Base-by-base conservation (phyloP, 129 eudicot species). In the Arctium minus region DNA sequence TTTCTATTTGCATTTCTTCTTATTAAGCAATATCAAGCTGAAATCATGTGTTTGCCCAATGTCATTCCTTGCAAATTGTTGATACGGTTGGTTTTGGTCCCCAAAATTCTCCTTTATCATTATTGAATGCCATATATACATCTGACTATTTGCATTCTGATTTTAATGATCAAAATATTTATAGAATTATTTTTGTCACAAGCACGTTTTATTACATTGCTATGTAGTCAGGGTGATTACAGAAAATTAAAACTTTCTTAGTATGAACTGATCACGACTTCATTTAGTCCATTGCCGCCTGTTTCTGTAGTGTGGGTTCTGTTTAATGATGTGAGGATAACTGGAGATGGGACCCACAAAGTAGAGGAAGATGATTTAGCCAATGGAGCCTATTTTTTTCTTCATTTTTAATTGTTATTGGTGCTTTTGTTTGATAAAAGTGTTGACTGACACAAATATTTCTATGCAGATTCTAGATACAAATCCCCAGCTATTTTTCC, bases 401-500 rank as follows among this genome's bases (percentile, higher is more conserved):
- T 13, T 70, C 38, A 1, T 40, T 33, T 2, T 64, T 64, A 64
- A 30, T 60, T 81, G 38, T 42, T 65, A 31, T 44, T 13, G 38
- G 10, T 18, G n/a, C 70, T 13, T 11, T 64, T 39, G 32, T 4
- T 60, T 36, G 38, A 13, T 56, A 79, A 38, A 38, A 70, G 62
- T 78, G 68, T 62, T 38, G 8, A 69, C 22, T 38, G 12, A 83
- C 73, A 18, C 22, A 68, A 29, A 72, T 73, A 73, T 74, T 65
- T 83, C 31, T 27, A 36, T 89, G 91, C 97, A 93, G 99, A 93
- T 96, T 81, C 77, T 96, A 82, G 99, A 96, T 83, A 96, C 97
- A 73, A 93, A 96, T 76, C 99, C 99, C 35, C 93, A 93, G 83
- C 89, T 96, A 56, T 96, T 91, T 90, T 96, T 96, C 87, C 99